phyloP scores from a whole-genome alignment of 2,329 filamentous ascomycete species.

The Colletotrichum horii region DNA sequence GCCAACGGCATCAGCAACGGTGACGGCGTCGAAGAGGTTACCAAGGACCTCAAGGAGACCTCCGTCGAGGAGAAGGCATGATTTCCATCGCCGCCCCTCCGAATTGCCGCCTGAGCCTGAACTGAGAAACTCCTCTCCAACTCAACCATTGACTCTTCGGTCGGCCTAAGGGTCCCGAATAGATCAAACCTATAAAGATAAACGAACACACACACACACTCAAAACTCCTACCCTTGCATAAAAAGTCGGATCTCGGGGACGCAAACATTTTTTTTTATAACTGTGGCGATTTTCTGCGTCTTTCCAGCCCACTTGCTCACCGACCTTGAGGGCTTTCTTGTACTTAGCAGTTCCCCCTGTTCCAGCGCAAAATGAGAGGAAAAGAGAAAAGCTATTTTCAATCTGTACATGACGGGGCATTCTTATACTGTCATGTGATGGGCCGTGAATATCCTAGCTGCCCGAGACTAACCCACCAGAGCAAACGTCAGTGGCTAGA shows the following conservation, averaged over 20 bases:
- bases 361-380: slow-evolving; percentile 12
- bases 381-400: slow-evolving; percentile 5
- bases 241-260: slow-evolving; percentile 14
- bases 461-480: background rate
- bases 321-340: slow-evolving; percentile 12
- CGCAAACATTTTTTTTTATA: background rate
- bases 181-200: background rate
- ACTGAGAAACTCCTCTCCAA: background rate
- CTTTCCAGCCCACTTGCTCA: slow-evolving; percentile 10
- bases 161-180: background rate
- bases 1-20: slow-evolving; percentile 54
- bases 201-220: background rate
- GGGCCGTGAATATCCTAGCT: background rate
- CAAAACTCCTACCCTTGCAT: slow-evolving; percentile 3
- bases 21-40: slow-evolving; percentile 59
- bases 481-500: background rate
- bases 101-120: slow-evolving; percentile 17
- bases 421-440: background rate
- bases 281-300: slow-evolving; percentile 11
- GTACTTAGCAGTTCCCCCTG: slow-evolving; percentile 16
- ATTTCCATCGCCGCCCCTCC: background rate
- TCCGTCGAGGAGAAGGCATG: slow-evolving; percentile 58
- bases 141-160: background rate
- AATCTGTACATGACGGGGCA: background rate
- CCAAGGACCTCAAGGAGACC: slow-evolving; percentile 55